Evolutionary conservation across 495 filamentous ascomycete genomes (phyloP).

Genomic region (Aspergillus bridgeri): DNA sequence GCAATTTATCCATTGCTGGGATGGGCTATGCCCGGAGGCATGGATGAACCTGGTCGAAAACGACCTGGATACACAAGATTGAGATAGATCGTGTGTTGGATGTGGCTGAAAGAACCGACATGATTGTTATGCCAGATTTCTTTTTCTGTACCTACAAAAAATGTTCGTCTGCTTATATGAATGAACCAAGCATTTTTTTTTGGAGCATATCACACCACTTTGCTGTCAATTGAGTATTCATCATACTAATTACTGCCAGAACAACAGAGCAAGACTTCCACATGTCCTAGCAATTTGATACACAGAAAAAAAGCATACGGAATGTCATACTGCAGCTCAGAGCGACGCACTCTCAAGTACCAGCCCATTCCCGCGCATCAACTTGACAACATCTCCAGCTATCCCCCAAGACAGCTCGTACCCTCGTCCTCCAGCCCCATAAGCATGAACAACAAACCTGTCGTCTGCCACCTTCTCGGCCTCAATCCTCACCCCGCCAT

Average conservation of each 20-base stretch:
- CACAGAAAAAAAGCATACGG: background rate
- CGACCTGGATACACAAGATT: conserved; percentile 19
- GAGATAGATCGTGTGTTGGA: conserved; percentile 19
- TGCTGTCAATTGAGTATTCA: too few relatives aligned
- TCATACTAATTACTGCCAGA: too few relatives aligned
- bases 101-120: conserved; percentile 24
- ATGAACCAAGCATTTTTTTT: conserved; percentile 18
- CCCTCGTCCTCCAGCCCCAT: conserved; percentile 60
- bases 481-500: conserved; percentile 44
- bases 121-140: conserved; percentile 32
- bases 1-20: background rate
- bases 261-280: too few relatives aligned
- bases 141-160: conserved; percentile 24
- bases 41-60: background rate
- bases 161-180: conserved; percentile 28
- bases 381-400: conserved; percentile 33
- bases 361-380: conserved; percentile 32
- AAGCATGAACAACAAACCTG: conserved; percentile 54
- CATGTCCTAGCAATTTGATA: background rate
- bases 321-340: conserved; percentile 10
- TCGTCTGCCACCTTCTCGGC: conserved; percentile 29
- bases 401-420: conserved; percentile 46
- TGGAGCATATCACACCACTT: background rate
- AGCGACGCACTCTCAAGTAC: conserved; percentile 26
- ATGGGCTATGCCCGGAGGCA: background rate